Conservation (phyloP, 2,329 filamentous ascomycete genomes). For the Emergomyces pasteurianus region DNA sequence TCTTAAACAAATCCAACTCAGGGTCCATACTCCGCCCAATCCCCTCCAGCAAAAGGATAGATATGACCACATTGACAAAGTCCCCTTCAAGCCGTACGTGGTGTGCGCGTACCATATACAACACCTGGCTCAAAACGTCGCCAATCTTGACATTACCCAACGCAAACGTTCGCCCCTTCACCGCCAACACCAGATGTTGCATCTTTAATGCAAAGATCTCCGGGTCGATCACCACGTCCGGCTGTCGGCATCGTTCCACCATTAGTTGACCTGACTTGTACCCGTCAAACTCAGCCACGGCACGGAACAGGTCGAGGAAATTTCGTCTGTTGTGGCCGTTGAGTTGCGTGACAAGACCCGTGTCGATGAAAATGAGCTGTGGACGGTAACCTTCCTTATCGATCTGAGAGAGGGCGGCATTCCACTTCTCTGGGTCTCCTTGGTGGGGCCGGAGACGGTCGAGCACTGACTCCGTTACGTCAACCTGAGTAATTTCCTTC, state of each 20-base stretch:
- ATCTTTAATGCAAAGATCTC: slow-evolving; percentile 92
- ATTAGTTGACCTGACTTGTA: slow-evolving; percentile 91
- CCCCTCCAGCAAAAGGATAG: slow-evolving; percentile 83
- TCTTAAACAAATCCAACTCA: slow-evolving; percentile 71
- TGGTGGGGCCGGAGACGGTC: slow-evolving; percentile 64
- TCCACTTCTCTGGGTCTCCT: slow-evolving; percentile 59
- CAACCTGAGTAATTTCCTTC: slow-evolving; percentile 11
- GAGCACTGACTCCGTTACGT: slow-evolving; percentile 81
- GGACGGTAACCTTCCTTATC: slow-evolving; percentile 82
- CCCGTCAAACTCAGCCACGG: slow-evolving; percentile 91
- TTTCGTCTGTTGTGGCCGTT: slow-evolving; percentile 77
- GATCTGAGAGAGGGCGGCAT: slow-evolving; percentile 59
- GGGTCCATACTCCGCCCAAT: slow-evolving; percentile 84
- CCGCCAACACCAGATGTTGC: slow-evolving; percentile 85
- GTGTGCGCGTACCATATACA: slow-evolving; percentile 81
- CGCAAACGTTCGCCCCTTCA: slow-evolving; percentile 83
- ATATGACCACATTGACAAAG: slow-evolving; percentile 96
- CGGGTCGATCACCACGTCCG: slow-evolving; percentile 73
- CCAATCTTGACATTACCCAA: slow-evolving; percentile 93
- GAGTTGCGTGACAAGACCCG: slow-evolving; percentile 85
- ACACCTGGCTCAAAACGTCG: slow-evolving; percentile 80
- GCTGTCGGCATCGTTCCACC: slow-evolving; percentile 89
- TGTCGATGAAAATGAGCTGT: slow-evolving; percentile 95
- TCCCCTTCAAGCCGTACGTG: slow-evolving; percentile 93
- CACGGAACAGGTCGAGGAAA: slow-evolving; percentile 90